Evolutionary conservation across 2,329 filamentous ascomycete species (phyloP).

Genomic region (Pochonia chlamydosporia): DNA sequence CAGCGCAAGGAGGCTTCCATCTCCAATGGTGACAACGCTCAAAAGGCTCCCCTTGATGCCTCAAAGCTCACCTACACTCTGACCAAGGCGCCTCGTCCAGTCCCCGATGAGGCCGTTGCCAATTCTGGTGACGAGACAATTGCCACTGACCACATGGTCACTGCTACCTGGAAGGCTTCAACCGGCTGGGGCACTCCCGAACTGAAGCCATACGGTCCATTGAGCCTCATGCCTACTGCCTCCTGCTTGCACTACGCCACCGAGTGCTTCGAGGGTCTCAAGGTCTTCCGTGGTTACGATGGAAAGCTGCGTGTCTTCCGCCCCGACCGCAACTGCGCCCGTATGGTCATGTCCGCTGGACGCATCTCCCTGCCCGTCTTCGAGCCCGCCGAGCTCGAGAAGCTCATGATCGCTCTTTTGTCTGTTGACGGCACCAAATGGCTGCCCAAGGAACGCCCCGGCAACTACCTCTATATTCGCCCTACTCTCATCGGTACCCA

Average conservation of each 20-base stretch:
- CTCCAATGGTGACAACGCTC: slow-evolving; percentile 37
- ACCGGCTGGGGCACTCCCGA: slow-evolving; percentile 69
- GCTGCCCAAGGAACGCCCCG: slow-evolving; percentile 65
- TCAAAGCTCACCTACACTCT: slow-evolving; percentile 53
- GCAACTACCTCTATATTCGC: slow-evolving; percentile 75
- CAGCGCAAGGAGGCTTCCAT: slow-evolving; percentile 40
- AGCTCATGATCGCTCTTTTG: slow-evolving; percentile 66
- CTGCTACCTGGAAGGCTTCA: slow-evolving; percentile 58
- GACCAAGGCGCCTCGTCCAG: slow-evolving; percentile 43
- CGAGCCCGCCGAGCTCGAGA: slow-evolving; percentile 63
- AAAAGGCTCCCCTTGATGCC: slow-evolving; percentile 51
- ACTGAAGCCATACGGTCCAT: slow-evolving; percentile 70
- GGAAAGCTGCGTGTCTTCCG: slow-evolving; percentile 72
- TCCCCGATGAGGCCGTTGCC: slow-evolving; percentile 45
- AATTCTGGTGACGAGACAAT: slow-evolving; percentile 45
- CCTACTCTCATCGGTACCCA: slow-evolving; percentile 84
- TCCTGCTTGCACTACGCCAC: slow-evolving; percentile 84
- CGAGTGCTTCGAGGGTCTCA: slow-evolving; percentile 83
- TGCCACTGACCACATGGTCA: slow-evolving; percentile 86
- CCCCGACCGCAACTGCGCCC: slow-evolving; percentile 64
- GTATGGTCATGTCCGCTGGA: slow-evolving; percentile 53
- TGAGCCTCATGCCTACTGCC: slow-evolving; percentile 74
- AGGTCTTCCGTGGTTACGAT: slow-evolving; percentile 75
- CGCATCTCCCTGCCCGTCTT: slow-evolving; percentile 74
- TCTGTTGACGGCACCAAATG: slow-evolving; percentile 70